Evolutionary conservation across 495 filamentous ascomycete species (phyloP).

Genomic region (Podospora pseudoanserina): DNA sequence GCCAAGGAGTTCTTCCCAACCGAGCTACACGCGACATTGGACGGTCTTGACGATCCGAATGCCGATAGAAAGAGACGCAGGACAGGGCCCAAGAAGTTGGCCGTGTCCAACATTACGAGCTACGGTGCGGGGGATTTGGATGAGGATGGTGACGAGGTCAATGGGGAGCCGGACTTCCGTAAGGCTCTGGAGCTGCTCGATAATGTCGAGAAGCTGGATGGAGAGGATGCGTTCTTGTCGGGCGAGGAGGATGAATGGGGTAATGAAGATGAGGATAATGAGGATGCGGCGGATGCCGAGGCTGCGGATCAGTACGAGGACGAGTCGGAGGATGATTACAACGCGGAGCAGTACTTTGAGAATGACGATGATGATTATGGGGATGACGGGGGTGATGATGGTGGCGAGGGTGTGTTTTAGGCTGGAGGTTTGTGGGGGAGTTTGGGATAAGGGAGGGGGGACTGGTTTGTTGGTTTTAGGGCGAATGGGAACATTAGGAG

Average conservation of each 20-base stretch:
- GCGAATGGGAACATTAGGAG: neutral
- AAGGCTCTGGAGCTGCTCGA: slow-evolving; percentile 37
- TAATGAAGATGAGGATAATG: slow-evolving; percentile 35
- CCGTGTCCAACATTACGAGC: slow-evolving; percentile 31
- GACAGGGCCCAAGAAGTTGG: slow-evolving; percentile 28
- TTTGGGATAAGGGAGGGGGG: no score
- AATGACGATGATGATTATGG: slow-evolving; percentile 49
- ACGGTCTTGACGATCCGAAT: slow-evolving; percentile 37
- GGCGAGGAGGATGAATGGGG: slow-evolving; percentile 45
- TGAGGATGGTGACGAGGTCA: slow-evolving; percentile 12
- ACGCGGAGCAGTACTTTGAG: slow-evolving; percentile 54
- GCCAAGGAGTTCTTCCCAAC: slow-evolving; percentile 49
- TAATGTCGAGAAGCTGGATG: slow-evolving; percentile 38
- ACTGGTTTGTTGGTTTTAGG: no score
- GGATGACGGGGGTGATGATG: slow-evolving; percentile 46
- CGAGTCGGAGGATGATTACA: slow-evolving; percentile 51
- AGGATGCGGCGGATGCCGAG: slow-evolving; percentile 38
- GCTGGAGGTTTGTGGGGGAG: neutral
- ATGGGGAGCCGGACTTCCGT: slow-evolving; percentile 26
- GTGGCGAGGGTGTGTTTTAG: slow-evolving; percentile 28
- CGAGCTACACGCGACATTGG: slow-evolving; percentile 50
- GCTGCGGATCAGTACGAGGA: slow-evolving; percentile 47
- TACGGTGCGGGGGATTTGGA: slow-evolving; percentile 34
- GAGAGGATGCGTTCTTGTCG: slow-evolving; percentile 35
- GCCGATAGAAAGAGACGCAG: slow-evolving; percentile 32